Conservation (phyloP, 352 stramenopile species). For the Phytophthora ramorum region DNA sequence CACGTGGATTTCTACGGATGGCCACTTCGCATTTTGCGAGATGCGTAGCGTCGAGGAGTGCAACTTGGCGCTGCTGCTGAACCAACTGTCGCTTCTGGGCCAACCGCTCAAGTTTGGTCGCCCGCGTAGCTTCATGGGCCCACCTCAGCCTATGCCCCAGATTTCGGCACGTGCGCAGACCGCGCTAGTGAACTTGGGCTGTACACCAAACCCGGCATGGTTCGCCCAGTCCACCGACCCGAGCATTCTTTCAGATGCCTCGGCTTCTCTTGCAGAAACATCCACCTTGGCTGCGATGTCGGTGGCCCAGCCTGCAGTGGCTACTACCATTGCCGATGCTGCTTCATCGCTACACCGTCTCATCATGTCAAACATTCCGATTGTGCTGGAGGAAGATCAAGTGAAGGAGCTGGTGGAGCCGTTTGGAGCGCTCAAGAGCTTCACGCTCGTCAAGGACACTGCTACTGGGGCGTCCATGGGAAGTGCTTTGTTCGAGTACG, state of each 20-base stretch:
- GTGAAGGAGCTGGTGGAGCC: conserved; percentile 86
- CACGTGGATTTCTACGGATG: conserved; percentile 88
- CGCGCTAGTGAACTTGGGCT: conserved; percentile 82
- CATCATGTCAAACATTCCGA: conserved; percentile 86
- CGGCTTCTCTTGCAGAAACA: conserved; percentile 4
- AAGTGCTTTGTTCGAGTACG: conserved; percentile 85
- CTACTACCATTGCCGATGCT: not conserved
- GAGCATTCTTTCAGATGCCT: conserved; percentile 10
- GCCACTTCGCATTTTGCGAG: conserved; percentile 89
- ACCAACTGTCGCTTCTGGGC: conserved; percentile 79
- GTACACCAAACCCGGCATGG: conserved; percentile 81
- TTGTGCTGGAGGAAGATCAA: conserved; percentile 78
- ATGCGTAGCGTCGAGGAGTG: conserved; percentile 90
- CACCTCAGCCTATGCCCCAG: conserved; percentile 76
- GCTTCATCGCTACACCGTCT: conserved; percentile 50
- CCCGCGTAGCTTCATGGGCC: conserved; percentile 83
- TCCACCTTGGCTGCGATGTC: conserved; percentile 19
- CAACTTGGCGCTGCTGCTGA: conserved; percentile 85
- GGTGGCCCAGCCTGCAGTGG: not conserved
- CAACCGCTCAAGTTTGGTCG: conserved; percentile 89
- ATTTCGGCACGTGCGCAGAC: conserved; percentile 78
- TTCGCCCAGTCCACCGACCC: conserved; percentile 55
- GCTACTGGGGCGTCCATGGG: conserved; percentile 58
- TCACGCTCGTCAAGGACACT: conserved; percentile 68
- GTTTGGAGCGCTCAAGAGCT: conserved; percentile 79